A percentile compares a stretch with the other conserved stretches of the same genome.
These are phyloP conservation scores for Tulasnella sp. DNA, from an alignment of 768 basidiomycete genomes.

Conservation along the genomic window DNA sequence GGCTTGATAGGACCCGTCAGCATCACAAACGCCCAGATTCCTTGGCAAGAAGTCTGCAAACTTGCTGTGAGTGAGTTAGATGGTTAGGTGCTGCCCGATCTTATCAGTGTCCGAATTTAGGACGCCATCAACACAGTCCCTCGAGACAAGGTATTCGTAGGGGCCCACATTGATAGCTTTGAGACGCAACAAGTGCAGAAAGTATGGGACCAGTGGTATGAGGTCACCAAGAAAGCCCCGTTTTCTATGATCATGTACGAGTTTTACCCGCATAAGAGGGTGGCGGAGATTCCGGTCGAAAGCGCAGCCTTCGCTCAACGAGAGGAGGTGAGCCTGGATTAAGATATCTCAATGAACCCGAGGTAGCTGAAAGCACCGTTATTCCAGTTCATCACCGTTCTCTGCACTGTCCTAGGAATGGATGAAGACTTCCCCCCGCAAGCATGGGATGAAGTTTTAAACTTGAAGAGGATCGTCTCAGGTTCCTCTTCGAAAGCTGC, in stretches of 20 bases:
- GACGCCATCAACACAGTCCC: neutral
- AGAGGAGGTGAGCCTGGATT: neutral
- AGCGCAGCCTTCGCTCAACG: conserved; percentile 17
- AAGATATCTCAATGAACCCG: too few species aligned
- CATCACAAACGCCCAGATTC: neutral
- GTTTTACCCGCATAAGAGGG: conserved; percentile 21
- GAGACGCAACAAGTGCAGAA: neutral
- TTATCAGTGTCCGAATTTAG: too few species aligned
- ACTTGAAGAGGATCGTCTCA: conserved; percentile 6
- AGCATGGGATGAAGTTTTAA: neutral
- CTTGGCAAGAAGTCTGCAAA: neutral
- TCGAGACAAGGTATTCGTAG: neutral
- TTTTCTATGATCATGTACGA: conserved; percentile 10
- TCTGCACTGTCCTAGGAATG: neutral
- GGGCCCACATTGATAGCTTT: conserved; percentile 11
- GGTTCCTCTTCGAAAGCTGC: conserved; percentile 12
- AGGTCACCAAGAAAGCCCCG: neutral
- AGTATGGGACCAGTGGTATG: conserved; percentile 1
- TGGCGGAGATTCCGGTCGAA: neutral
- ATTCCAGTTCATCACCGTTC: neutral
- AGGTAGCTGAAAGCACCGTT: neutral
- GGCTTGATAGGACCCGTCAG: neutral
- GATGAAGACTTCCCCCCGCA: conserved; percentile 4
- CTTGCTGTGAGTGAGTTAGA: too few species aligned
- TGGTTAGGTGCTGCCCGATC: too few species aligned